Base-by-base conservation (phyloP, 208 protist species). In the Trypanosoma scelopori region DNA sequence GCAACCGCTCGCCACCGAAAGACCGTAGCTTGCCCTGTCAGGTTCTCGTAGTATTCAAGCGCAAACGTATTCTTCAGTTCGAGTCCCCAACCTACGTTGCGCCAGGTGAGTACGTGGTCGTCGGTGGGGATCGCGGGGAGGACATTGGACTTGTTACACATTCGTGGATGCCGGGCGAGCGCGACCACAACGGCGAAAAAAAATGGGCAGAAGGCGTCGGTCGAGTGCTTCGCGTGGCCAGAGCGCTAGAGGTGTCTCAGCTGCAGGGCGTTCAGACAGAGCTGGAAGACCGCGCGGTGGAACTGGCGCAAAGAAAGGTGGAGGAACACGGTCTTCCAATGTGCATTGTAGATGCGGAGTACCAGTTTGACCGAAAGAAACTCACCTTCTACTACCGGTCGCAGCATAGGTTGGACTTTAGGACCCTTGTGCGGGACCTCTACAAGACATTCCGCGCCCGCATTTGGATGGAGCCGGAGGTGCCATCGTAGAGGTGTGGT, bases 321-420 rank as follows among this genome's bases (percentile, higher is more conserved):
- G 78, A 82, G 35, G 87, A 97, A 67, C 87, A 89, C 63, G 79
- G 73, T 4, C 74, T 97, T 42, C 79, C 87, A 2, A 95, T 97
- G 89, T 74, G 68, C 62, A 94, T 97, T 57, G 87, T 95, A n/a
- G 89, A 95, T 64, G 92, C 92, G 27, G 92, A 97, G 64, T 97
- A 97, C 65, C 92, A 97, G 65, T 97, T 95, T 57, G 92, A 97
- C 58, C 86, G 92, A 18, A 90, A 90, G 41, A 97, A 97, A 77
- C 82, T 97, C 22, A 97, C 92, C 3, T 97, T 97, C 52, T 97
- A 92, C 62, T 97, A 94, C 64, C 83, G 92, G 52, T 88, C 89
- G 12, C 77, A 87, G 75, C 78, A 90, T 55, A 77, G 89, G 6
- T 81, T 93, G 1, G 92, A 97, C 75, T 97, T 97, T 74, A 89